phyloP scores from a whole-genome alignment of 2,329 filamentous ascomycete genomes.

The Fusarium irregulare region DNA sequence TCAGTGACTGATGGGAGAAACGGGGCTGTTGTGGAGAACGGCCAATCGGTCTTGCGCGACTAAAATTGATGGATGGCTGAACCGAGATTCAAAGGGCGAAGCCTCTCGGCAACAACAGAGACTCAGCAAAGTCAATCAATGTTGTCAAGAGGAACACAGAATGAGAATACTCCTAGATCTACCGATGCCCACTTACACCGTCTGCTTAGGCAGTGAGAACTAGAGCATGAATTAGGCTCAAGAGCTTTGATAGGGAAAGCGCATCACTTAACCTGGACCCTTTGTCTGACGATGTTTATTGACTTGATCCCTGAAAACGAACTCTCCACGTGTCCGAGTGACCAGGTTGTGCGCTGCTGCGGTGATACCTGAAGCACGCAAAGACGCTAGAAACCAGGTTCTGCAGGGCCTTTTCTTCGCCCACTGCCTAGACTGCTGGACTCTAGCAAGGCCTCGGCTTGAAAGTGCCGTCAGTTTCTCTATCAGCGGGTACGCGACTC shows the following conservation, averaged over 20 bases:
- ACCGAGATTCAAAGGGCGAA: slow-evolving; percentile 12
- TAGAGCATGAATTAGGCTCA: neutral
- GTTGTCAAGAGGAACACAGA: neutral
- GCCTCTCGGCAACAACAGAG: neutral
- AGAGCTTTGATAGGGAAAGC: neutral
- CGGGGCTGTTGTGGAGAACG: slow-evolving; percentile 4
- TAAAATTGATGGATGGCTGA: neutral
- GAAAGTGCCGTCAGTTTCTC: slow-evolving; percentile 30
- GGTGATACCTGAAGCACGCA: slow-evolving; percentile 30
- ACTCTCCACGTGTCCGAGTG: slow-evolving; percentile 31
- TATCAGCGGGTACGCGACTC: slow-evolving; percentile 21
- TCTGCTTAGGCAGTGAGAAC: neutral
- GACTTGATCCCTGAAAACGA: slow-evolving; percentile 28
- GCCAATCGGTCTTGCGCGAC: slow-evolving; percentile 2
- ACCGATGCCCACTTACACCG: neutral
- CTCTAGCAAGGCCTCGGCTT: slow-evolving; percentile 25
- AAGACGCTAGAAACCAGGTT: slow-evolving; percentile 14
- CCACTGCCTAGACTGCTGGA: neutral
- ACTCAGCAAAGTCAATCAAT: neutral
- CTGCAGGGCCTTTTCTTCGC: slow-evolving; percentile 24
- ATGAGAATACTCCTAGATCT: neutral
- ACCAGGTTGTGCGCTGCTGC: slow-evolving; percentile 27
- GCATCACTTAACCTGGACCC: slow-evolving; percentile 21
- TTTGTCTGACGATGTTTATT: slow-evolving; percentile 13
- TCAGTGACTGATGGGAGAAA: neutral